Conservation (phyloP, 805 yeast species). For the Pichia gijzeniarum region DNA sequence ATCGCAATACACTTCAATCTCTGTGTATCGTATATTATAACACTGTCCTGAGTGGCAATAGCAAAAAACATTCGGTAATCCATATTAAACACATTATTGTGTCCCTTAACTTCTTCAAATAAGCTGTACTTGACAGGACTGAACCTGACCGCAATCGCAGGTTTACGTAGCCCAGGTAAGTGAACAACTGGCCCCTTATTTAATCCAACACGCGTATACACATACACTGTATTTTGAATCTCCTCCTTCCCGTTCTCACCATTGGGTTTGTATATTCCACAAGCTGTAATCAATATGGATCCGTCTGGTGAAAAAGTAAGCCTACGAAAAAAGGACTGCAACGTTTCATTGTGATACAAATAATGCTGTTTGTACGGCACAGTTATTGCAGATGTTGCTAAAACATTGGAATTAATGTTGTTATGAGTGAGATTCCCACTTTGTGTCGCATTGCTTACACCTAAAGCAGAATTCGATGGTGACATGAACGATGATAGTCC, state of each 20-base stretch:
- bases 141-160: slow-evolving; percentile 78
- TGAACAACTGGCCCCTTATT: slow-evolving; percentile 68
- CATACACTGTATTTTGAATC: slow-evolving; percentile 61
- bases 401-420: not conserved
- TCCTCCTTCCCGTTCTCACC: slow-evolving; percentile 12
- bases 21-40: slow-evolving; percentile 77
- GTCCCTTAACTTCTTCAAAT: slow-evolving; percentile 8
- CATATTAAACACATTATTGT: slow-evolving; percentile 38
- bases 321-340: slow-evolving; percentile 86
- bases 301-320: slow-evolving; percentile 91
- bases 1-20: slow-evolving; percentile 60
- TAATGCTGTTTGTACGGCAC: slow-evolving; percentile 31
- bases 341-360: slow-evolving; percentile 77
- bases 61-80: slow-evolving; percentile 86
- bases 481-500: slow-evolving; percentile 2
- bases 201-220: slow-evolving; percentile 68
- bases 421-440: not conserved
- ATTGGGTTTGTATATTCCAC: slow-evolving; percentile 50
- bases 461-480: not conserved
- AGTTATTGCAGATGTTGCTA: slow-evolving; percentile 21
- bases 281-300: slow-evolving; percentile 63
- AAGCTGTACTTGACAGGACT: slow-evolving; percentile 57
- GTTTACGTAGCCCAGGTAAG: slow-evolving; percentile 72
- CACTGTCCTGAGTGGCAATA: slow-evolving; percentile 85
- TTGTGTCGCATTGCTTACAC: not conserved